Evolutionary conservation across 768 basidiomycete species (phyloP).

Genomic region (Rubroboletus satanas): DNA sequence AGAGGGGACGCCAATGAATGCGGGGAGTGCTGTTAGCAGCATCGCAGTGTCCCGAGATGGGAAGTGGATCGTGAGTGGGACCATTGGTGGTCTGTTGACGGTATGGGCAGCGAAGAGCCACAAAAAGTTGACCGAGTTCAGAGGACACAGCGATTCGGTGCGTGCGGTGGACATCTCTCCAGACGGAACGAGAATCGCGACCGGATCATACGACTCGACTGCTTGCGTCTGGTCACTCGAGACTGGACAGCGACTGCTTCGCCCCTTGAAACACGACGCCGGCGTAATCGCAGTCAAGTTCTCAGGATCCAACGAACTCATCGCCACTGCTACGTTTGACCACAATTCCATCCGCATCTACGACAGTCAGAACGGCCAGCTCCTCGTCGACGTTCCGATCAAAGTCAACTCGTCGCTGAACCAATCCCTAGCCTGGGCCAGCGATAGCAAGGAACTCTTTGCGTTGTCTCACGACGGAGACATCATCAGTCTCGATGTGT

Average conservation of each 20-base stretch:
- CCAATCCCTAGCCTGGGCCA: slow-evolving; percentile 1
- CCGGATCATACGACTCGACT: not conserved
- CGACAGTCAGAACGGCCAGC: not conserved
- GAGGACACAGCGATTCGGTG: not conserved
- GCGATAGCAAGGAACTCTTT: not conserved
- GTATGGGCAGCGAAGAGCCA: not conserved
- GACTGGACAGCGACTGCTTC: not conserved
- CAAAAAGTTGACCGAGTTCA: not conserved
- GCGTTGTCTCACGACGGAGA: not conserved
- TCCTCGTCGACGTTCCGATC: not conserved
- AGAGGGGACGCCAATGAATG: not conserved
- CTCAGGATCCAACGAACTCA: not conserved
- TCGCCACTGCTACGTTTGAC: not conserved
- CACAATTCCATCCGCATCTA: not conserved
- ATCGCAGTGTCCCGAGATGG: not conserved
- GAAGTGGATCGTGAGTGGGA: not conserved
- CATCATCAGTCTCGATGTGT: not conserved
- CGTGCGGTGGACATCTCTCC: not conserved
- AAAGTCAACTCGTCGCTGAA: not conserved
- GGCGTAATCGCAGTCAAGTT: not conserved
- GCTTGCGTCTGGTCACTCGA: not conserved
- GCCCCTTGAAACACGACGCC: not conserved
- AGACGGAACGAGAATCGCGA: not conserved
- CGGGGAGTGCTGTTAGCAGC: not conserved
- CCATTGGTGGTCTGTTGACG: not conserved